Evolutionary conservation across 371 early-diverging fungal genomes (phyloP).

Genomic region (Lichtheimia ornata): DNA sequence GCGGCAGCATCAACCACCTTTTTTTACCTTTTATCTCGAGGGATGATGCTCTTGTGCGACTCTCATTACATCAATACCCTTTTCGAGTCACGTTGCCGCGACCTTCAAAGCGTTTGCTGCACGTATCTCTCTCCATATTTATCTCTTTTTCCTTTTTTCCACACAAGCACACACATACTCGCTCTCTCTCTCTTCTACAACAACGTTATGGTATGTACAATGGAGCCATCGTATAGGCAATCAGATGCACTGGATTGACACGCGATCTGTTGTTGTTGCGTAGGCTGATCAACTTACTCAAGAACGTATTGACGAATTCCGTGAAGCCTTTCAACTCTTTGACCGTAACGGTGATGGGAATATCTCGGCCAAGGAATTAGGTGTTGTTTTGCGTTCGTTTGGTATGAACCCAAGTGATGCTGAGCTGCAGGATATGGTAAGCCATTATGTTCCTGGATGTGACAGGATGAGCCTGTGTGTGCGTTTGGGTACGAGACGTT

Average conservation of each 20-base stretch:
- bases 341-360: conserved; percentile 49
- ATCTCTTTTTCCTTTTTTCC: conserved; percentile 1
- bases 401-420: conserved; percentile 78
- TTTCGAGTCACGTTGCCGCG: too few relatives aligned
- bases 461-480: not conserved
- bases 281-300: conserved; percentile 49
- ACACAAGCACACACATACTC: not conserved
- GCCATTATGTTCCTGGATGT: not conserved
- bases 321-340: conserved; percentile 47
- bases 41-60: too few relatives aligned
- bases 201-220: not conserved
- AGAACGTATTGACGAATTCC: conserved; percentile 46
- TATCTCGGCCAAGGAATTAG: conserved; percentile 41
- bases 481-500: too few relatives aligned
- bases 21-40: too few relatives aligned
- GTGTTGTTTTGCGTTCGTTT: conserved; percentile 38
- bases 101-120: too few relatives aligned
- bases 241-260: not conserved
- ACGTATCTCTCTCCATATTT: not conserved
- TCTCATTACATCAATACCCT: too few relatives aligned
- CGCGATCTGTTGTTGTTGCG: not conserved
- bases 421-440: conserved; percentile 74
- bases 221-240: not conserved
- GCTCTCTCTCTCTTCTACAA: not conserved
- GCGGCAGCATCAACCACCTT: too few relatives aligned